Percentiles rank a stretch among this genome's conserved stretches.
Evolutionary conservation across 2,329 filamentous ascomycete genomes (phyloP).

Genomic region (Alternaria infectoria): DNA sequence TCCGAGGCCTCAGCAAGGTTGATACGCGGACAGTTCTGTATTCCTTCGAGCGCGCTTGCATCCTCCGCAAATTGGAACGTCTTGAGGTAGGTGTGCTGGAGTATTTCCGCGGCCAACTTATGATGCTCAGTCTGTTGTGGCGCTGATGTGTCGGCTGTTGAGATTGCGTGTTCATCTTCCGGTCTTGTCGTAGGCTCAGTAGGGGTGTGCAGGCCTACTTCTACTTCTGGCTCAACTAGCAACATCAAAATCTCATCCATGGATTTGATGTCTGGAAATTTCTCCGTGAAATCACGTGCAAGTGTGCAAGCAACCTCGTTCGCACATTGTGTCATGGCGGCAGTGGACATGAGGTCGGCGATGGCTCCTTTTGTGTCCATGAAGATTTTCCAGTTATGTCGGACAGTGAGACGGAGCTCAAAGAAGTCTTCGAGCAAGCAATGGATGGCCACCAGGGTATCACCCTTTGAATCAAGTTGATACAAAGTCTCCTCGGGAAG

Average conservation of each 20-base stretch:
- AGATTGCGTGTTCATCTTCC: background rate
- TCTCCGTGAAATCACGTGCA: background rate
- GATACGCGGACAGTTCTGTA: background rate
- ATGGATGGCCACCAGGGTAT: background rate
- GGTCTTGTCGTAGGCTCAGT: background rate
- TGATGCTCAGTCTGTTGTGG: background rate
- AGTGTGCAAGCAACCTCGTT: background rate
- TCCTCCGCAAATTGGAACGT: background rate
- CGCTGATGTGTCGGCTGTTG: background rate
- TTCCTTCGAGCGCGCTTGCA: background rate
- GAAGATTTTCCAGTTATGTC: background rate
- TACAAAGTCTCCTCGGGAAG: background rate
- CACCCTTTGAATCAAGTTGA: background rate
- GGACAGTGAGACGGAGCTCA: background rate
- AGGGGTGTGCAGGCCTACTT: background rate
- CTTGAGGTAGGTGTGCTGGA: background rate
- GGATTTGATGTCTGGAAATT: background rate
- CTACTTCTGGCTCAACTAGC: background rate
- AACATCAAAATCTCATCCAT: background rate
- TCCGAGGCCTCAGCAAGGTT: background rate
- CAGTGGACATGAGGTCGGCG: background rate
- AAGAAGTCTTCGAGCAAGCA: background rate
- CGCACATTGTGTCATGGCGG: background rate
- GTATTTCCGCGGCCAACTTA: background rate
- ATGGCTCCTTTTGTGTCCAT: background rate